Evolutionary conservation across 371 early-diverging fungal genomes (phyloP).

Genomic region (Mortierella sp.): DNA sequence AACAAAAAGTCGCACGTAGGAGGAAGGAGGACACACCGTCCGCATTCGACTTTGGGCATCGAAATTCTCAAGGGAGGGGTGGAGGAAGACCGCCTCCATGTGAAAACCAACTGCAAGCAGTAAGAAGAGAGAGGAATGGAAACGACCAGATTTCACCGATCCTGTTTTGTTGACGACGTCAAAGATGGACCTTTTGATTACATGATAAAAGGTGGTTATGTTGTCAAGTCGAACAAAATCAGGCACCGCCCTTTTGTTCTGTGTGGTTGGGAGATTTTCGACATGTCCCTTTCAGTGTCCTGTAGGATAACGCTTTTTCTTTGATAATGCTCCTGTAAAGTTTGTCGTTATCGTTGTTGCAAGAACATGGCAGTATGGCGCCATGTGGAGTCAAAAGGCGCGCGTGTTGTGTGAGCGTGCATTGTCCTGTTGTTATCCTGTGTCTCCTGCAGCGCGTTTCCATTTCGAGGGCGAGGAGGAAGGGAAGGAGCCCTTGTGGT

Average conservation of each 20-base stretch:
- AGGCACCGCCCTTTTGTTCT: neutral
- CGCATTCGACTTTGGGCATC: conserved; percentile 6
- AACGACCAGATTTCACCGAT: neutral
- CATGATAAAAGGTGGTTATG: neutral
- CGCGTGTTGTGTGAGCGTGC: neutral
- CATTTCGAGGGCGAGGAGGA: neutral
- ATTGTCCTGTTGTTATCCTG: neutral
- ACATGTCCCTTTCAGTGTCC: neutral
- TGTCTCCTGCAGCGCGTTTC: neutral
- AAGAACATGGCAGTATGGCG: neutral
- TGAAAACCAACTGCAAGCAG: neutral
- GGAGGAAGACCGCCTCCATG: neutral
- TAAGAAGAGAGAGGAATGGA: neutral
- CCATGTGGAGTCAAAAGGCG: neutral
- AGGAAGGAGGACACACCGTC: neutral
- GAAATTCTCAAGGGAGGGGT: neutral
- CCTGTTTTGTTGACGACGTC: neutral
- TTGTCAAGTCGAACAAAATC: neutral
- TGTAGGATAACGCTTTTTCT: neutral
- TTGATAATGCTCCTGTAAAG: neutral
- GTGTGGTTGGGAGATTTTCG: neutral
- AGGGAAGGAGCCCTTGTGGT: neutral
- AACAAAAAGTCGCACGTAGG: neutral
- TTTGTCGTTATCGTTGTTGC: neutral
- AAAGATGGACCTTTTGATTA: neutral